Conservation (phyloP, 192 early-diverging fungal species). For the Dispira simplex region DNA sequence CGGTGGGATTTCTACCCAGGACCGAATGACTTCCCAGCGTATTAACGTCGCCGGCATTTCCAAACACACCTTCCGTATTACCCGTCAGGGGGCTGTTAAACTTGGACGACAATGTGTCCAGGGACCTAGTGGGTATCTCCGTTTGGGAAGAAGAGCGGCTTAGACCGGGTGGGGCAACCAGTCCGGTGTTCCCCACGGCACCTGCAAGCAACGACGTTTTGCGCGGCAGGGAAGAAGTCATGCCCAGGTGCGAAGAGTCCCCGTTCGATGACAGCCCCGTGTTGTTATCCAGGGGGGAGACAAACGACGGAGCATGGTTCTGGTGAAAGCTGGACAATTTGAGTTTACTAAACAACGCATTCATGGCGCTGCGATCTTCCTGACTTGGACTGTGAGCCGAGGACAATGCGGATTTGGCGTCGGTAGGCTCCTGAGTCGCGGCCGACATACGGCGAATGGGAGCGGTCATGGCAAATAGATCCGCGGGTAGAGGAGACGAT, state of each 20-base stretch:
- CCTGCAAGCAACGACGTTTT: no score
- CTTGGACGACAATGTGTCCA: background rate
- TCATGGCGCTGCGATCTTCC: slow-evolving; percentile 7
- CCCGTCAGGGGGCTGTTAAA: no score
- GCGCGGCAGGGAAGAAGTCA: no score
- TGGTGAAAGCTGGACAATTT: background rate
- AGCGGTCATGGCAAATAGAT: background rate
- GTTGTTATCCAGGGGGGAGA: no score
- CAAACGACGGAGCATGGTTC: background rate
- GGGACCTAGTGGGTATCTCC: background rate
- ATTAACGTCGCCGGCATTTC: no score
- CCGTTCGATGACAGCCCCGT: no score
- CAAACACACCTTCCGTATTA: no score
- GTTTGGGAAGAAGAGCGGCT: background rate
- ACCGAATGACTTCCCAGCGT: no score
- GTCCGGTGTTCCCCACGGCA: background rate
- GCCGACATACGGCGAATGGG: slow-evolving; percentile 2
- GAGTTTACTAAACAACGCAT: slow-evolving; percentile 4
- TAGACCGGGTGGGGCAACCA: slow-evolving; percentile 3
- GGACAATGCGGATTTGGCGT: background rate
- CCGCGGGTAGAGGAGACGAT: background rate
- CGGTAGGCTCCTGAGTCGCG: background rate
- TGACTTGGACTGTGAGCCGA: background rate
- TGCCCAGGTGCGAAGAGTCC: no score
- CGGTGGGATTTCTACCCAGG: background rate